A percentile compares a stretch with the other conserved stretches of the same genome.
Evolutionary conservation across 768 basidiomycete species (phyloP).

Genomic region (Boletus pseudo-olivaceus): DNA sequence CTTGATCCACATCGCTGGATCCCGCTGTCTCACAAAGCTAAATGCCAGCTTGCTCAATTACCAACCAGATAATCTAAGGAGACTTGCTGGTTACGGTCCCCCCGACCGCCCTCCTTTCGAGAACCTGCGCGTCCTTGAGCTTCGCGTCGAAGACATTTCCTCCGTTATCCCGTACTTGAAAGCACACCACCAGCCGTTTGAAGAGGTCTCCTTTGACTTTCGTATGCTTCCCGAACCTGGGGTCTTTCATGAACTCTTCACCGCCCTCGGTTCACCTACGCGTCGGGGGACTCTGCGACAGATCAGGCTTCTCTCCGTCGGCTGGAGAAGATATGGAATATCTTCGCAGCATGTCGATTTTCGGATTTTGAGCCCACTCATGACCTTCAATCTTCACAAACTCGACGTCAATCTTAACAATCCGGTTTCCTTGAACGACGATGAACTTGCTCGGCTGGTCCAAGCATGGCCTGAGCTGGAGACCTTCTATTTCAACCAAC

Average conservation of each 20-base stretch:
- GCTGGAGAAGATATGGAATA: neutral
- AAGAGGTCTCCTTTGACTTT: neutral
- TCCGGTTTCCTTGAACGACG: slow-evolving; percentile 2
- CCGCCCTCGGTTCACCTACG: neutral
- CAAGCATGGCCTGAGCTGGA: slow-evolving; percentile 5
- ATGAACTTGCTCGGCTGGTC: neutral
- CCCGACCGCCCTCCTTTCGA: neutral
- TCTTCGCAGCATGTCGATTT: neutral
- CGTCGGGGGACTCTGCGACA: neutral
- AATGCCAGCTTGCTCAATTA: neutral
- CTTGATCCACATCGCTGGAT: neutral
- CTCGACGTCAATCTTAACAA: neutral
- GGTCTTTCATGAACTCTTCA: slow-evolving; percentile 2
- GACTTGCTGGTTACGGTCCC: neutral
- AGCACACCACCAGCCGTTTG: slow-evolving; percentile 7
- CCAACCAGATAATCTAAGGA: neutral
- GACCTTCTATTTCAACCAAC: neutral
- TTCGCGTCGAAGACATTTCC: neutral
- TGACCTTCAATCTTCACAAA: neutral
- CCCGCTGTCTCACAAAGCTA: neutral
- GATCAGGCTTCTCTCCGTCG: neutral
- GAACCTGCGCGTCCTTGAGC: slow-evolving; percentile 5
- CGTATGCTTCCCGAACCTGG: neutral
- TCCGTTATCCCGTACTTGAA: slow-evolving; percentile 5
- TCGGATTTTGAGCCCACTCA: slow-evolving; percentile 1